Evolutionary conservation across 805 yeast species (phyloP).

Genomic region (Saccharomycopsis olivae): DNA sequence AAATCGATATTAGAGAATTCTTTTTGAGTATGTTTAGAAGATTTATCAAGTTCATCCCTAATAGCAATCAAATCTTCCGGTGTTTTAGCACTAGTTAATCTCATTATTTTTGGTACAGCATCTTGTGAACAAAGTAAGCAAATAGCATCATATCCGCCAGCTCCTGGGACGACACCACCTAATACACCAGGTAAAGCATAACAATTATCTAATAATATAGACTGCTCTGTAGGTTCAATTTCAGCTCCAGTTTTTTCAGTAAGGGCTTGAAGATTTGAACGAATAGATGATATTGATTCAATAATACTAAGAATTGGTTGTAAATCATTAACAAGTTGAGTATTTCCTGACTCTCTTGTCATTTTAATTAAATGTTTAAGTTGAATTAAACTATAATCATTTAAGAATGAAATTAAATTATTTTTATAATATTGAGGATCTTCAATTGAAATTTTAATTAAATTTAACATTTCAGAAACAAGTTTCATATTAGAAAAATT

Average conservation of each 20-base stretch:
- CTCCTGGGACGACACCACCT: slow-evolving; percentile 98
- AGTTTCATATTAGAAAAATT: slow-evolving; percentile 49
- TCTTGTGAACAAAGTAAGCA: slow-evolving; percentile 52
- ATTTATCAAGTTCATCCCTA: slow-evolving; percentile 2
- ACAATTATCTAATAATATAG: slow-evolving; percentile 52
- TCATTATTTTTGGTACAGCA: slow-evolving; percentile 27
- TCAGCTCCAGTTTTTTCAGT: slow-evolving; percentile 66
- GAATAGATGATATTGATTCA: slow-evolving; percentile 36
- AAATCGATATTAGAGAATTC: slow-evolving; percentile 19
- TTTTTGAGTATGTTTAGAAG: slow-evolving; percentile 11
- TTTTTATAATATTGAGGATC: slow-evolving; percentile 29
- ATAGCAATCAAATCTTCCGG: slow-evolving; percentile 6
- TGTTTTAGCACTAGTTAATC: slow-evolving; percentile 19
- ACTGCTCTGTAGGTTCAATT: slow-evolving; percentile 79
- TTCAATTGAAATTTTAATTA: slow-evolving; percentile 26
- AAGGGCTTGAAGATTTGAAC: slow-evolving; percentile 47
- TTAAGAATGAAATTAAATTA: slow-evolving; percentile 10
- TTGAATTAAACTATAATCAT: slow-evolving; percentile 17
- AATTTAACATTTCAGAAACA: slow-evolving; percentile 34
- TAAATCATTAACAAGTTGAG: slow-evolving; percentile 16
- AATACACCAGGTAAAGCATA: slow-evolving; percentile 57
- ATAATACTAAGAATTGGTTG: slow-evolving; percentile 27
- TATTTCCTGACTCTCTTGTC: slow-evolving; percentile 18
- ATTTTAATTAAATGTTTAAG: slow-evolving; percentile 19
- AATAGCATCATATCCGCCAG: slow-evolving; percentile 95